These are phyloP conservation scores for Cairneyella variabilis DNA, from an alignment of 495 filamentous ascomycete genomes.

Conservation along the genomic window DNA sequence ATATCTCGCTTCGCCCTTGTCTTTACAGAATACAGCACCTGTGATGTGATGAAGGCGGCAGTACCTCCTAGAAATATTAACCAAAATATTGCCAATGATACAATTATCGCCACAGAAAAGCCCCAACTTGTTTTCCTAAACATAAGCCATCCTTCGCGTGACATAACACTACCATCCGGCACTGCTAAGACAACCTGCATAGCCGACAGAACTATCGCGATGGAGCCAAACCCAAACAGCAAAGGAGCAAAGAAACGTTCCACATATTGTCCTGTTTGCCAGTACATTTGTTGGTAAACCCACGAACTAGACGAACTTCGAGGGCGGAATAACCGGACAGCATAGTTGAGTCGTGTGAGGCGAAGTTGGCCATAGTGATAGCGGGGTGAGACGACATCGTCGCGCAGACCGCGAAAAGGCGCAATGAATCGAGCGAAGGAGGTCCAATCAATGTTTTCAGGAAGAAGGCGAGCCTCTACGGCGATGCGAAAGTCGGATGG, in stretches of 20 bases:
- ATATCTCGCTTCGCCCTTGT: no score
- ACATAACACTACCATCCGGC: background rate
- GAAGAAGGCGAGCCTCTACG: constrained; percentile 12
- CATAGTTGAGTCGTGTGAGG: constrained; percentile 32
- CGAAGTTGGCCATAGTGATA: constrained; percentile 41
- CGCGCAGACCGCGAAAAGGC: background rate
- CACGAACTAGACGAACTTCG: background rate
- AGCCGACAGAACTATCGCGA: constrained; percentile 1
- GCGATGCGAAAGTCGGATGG: constrained; percentile 40
- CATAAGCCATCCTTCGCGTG: no score
- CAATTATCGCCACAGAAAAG: constrained; percentile 2
- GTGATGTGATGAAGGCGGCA: no score
- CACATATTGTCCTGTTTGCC: background rate
- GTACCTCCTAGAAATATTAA: no score
- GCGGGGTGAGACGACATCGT: constrained; percentile 18
- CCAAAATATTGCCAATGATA: no score
- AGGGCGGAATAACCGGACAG: background rate
- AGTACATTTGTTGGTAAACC: background rate
- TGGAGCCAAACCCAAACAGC: constrained; percentile 1
- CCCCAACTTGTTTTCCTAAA: background rate
- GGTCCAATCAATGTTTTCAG: constrained; percentile 22
- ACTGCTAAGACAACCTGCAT: constrained; percentile 13
- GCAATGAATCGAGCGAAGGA: constrained; percentile 10
- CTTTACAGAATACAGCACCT: no score
- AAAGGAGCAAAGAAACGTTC: background rate